Evolutionary conservation across 2,329 filamentous ascomycete genomes (phyloP).

Genomic region (Dothistroma septosporum): DNA sequence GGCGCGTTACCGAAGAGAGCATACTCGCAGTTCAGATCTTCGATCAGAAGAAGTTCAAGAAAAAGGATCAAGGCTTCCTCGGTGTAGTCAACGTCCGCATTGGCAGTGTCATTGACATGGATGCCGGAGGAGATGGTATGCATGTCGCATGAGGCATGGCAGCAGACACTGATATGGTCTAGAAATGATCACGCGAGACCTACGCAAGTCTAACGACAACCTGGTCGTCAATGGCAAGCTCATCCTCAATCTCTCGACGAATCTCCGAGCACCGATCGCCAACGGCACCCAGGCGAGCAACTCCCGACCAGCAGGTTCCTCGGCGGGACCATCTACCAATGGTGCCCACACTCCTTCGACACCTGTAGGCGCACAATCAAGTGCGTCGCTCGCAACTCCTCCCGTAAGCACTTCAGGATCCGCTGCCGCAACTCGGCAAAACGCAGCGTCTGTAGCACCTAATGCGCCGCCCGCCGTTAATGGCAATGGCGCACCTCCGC

Average conservation of each 20-base stretch:
- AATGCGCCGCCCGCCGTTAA: slow-evolving; percentile 25
- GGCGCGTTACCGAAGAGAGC: slow-evolving; percentile 87
- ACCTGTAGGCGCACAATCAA: slow-evolving; percentile 38
- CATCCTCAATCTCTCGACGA: slow-evolving; percentile 93
- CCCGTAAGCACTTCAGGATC: slow-evolving; percentile 28
- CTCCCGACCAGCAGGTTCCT: slow-evolving; percentile 40
- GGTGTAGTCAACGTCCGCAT: slow-evolving; percentile 97
- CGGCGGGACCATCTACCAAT: slow-evolving; percentile 36
- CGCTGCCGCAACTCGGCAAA: slow-evolving; percentile 23
- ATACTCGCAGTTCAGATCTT: slow-evolving; percentile 98
- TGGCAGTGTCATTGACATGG: slow-evolving; percentile 88
- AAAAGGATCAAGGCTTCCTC: slow-evolving; percentile 98
- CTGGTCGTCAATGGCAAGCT: slow-evolving; percentile 96
- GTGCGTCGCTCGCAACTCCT: slow-evolving; percentile 30
- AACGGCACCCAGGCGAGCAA: slow-evolving; percentile 39
- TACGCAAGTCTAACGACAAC: slow-evolving; percentile 98
- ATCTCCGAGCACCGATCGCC: slow-evolving; percentile 68
- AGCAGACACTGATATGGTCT: slow-evolving; percentile 17
- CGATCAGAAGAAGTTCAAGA: slow-evolving; percentile 99
- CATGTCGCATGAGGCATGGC: not conserved
- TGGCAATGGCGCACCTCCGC: slow-evolving; percentile 18
- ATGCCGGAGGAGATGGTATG: slow-evolving; percentile 84
- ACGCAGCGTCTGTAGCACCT: slow-evolving; percentile 25
- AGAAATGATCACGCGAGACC: slow-evolving; percentile 96
- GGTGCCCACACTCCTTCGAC: slow-evolving; percentile 38